Percentiles rank a stretch among this genome's conserved stretches.
Evolutionary conservation across 352 stramenopile species (phyloP).

Genomic region (Thalassiosira livingstoniorum): DNA sequence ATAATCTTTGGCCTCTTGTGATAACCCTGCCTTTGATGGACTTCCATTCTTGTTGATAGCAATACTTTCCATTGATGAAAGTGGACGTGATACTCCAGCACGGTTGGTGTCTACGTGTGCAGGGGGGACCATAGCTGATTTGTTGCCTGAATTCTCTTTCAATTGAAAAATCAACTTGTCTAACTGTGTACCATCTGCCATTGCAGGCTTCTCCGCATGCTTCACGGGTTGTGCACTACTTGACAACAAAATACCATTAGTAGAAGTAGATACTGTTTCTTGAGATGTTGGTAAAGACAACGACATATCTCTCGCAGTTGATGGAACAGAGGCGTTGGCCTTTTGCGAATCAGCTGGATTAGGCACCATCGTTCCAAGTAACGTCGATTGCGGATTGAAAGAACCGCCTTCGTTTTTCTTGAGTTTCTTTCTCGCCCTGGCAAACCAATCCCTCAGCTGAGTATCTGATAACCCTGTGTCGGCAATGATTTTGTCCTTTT

Average conservation of each 20-base stretch:
- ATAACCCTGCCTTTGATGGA: slow-evolving; percentile 28
- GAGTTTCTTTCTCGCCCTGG: slow-evolving; percentile 45
- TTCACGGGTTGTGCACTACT: too few species aligned
- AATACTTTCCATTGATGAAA: not conserved
- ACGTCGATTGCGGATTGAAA: too few species aligned
- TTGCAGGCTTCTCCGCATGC: too few species aligned
- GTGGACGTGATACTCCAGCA: not conserved
- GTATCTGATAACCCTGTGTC: slow-evolving; percentile 57
- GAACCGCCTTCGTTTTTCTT: slow-evolving; percentile 1
- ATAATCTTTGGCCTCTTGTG: slow-evolving; percentile 54
- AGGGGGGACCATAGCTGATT: not conserved
- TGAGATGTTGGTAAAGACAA: too few species aligned
- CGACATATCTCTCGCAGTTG: too few species aligned
- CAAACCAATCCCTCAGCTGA: slow-evolving; percentile 63
- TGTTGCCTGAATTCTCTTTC: not conserved
- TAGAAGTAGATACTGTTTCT: too few species aligned
- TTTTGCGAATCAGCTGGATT: too few species aligned
- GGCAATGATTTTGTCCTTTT: slow-evolving; percentile 56
- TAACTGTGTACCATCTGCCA: slow-evolving; percentile 8
- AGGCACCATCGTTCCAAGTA: too few species aligned
- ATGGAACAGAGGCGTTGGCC: too few species aligned
- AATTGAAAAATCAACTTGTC: slow-evolving; percentile 26
- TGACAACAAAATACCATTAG: too few species aligned
- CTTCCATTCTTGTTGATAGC: not conserved
- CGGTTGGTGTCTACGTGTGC: not conserved